Evolutionary conservation across 495 filamentous ascomycete genomes (phyloP), one percentile per base, ranked within the genome.

Genomic region (Aspergillus diversus): DNA sequence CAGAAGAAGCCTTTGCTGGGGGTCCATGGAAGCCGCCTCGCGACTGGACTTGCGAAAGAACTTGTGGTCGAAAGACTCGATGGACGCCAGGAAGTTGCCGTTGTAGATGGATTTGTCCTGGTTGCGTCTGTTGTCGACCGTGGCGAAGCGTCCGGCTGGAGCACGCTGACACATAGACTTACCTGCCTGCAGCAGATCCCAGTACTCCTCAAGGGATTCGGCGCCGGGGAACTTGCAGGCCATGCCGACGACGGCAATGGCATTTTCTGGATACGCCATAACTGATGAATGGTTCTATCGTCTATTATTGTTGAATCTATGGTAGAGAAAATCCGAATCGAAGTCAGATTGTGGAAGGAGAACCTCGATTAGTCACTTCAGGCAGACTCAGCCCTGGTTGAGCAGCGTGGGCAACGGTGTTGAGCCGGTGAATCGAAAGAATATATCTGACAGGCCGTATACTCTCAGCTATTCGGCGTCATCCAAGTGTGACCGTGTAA

Each of bases 21-120:
- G 83, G 43, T 83, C 83, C 75, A 79, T 80, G 13, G 69, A 71
- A 4, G 61, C 60, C 6, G 77, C 77, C 64, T 86, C 83, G 9
- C 76, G 71, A 0, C 67, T 57, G n/a, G 66, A 75, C 39, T 68
- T 77, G 33, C 62, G 66, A 64, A 83, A 86, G 66, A 85, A 82
- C 0, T 56, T 32, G 54, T 77, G 72, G 57, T 86, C 83, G 39
- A 81, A 83, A 27, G 21, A 27, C 21, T 27, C 21, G 21, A 27
- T 27, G 21, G 21, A 27, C 21, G 21, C 21, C 21, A 27, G 21
- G 21, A 27, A 76, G 71, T 3, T 75, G 68, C 42, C 55, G 5
- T 69, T 58, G 31, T 37, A 37, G 33, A 55, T 58, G 42, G 27
- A 16, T n/a, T 58, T 32, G 21, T 46, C 27, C 33, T 33, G 33